Conservation (phyloP, 2,329 filamentous ascomycete genomes). For the Zasmidium angulare region DNA sequence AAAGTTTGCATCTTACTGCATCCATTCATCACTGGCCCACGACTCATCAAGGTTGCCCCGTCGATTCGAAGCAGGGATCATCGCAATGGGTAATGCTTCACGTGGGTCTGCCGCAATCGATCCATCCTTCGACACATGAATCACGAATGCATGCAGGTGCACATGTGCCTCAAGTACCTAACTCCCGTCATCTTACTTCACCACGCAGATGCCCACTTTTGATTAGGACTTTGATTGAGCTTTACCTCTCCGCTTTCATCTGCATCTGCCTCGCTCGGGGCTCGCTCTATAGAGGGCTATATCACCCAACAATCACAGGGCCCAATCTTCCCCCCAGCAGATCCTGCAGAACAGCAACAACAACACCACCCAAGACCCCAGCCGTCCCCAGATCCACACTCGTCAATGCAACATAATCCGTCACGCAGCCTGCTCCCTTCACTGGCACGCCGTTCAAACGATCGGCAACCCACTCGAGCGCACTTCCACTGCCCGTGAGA, state of each 20-base stretch:
- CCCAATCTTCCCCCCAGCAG: background rate
- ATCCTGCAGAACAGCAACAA: background rate
- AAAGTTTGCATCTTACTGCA: background rate
- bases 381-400: conserved; percentile 2
- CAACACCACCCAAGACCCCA: background rate
- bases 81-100: background rate
- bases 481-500: conserved; percentile 40
- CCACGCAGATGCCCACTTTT: no score
- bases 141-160: no score
- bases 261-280: no score
- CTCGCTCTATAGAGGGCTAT: no score
- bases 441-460: background rate
- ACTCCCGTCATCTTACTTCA: no score
- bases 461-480: conserved; percentile 1
- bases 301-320: background rate
- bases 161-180: no score
- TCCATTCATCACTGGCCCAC: background rate
- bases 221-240: no score
- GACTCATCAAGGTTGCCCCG: background rate
- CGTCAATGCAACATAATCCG: conserved; percentile 1
- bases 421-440: background rate
- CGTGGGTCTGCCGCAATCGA: background rate
- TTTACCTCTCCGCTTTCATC: background rate
- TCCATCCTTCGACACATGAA: no score
- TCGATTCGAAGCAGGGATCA: background rate